These are phyloP conservation scores for Akanthomyces muscarius DNA, from an alignment of 2,329 filamentous ascomycete genomes.

Conservation along the genomic window DNA sequence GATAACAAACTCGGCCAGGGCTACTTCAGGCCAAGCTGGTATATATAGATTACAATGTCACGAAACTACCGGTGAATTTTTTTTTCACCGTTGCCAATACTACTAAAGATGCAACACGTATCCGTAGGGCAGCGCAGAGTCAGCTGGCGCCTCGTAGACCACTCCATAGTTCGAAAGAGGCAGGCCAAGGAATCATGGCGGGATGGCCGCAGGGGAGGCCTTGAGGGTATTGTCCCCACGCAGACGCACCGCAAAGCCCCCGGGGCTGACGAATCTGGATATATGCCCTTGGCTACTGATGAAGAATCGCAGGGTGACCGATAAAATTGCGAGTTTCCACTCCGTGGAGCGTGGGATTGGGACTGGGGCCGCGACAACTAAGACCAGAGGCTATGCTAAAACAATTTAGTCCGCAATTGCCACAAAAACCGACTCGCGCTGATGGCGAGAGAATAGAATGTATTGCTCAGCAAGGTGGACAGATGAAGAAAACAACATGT, in stretches of 20 bases:
- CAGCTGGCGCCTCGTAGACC: background rate
- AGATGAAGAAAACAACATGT: background rate
- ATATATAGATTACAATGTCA: too few species aligned
- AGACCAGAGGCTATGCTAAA: background rate
- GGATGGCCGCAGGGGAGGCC: slow-evolving; percentile 10
- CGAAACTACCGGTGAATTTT: background rate
- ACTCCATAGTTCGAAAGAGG: background rate
- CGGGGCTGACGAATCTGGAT: slow-evolving; percentile 6
- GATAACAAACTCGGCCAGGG: background rate
- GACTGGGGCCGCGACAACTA: background rate
- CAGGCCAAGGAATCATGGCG: background rate
- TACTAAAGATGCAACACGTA: background rate
- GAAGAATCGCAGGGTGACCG: background rate
- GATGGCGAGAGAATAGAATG: too few species aligned
- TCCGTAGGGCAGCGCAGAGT: background rate
- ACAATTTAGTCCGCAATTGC: background rate
- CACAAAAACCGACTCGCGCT: background rate
- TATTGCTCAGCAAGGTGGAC: background rate
- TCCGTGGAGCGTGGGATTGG: background rate
- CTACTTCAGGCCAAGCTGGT: background rate
- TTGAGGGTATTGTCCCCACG: background rate
- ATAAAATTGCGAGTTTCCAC: background rate
- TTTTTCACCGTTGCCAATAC: background rate
- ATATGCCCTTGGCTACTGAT: background rate
- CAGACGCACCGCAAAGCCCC: background rate